Evolutionary conservation across 2,329 filamentous ascomycete genomes (phyloP), one percentile per base, ranked within the genome.

Genomic region (Colletotrichum abscissum): DNA sequence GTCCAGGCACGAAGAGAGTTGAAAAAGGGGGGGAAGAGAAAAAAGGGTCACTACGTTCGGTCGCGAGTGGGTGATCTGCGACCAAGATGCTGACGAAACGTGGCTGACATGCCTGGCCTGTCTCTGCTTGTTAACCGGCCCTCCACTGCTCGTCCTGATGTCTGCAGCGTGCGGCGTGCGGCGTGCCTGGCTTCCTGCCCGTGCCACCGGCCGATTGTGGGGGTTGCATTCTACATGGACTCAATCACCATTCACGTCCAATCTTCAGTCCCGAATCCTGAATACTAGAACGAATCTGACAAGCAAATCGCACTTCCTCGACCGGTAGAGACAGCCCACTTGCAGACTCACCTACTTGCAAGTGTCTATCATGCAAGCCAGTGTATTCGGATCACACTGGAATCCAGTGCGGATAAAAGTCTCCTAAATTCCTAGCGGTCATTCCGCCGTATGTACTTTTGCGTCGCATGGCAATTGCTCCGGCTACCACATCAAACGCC

Each of bases 381-480:
- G 42, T n/a, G 26, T 26, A 12, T 38, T 52, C 24, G 11, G 12
- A 5, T 11, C 19, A 22, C 26, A 57, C 38, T 35, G 33, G 11
- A 19, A 49, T n/a, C 26, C 33, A 65, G 46, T 56, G 14, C 30
- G 28, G 55, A 19, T 42, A 30, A 65, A 70, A 70, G 46, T 70
- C 67, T 70, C 60, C 70, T 58, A 62, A 62, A 62, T 62, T 35
- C 70, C 70, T 66, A 65, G 70, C 70, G 60, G 57, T 70, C 67
- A 57, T 60, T 62, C 35, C 55, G 55, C 33, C 60, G 49, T 56
- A 14, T 26, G 33, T 33, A 26, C 49, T 70, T 70, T 26, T 56
- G 49, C 49, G 67, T 65, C 56, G 56, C 67, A 73, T 73, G 67
- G 56, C 67, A 38, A 58, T 58, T 56, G 56, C 28, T 28, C 71